Evolutionary conservation across 352 stramenopile genomes (phyloP), one percentile per base, ranked within the genome.

Genomic region (Phytophthora macrochlamydospora): DNA sequence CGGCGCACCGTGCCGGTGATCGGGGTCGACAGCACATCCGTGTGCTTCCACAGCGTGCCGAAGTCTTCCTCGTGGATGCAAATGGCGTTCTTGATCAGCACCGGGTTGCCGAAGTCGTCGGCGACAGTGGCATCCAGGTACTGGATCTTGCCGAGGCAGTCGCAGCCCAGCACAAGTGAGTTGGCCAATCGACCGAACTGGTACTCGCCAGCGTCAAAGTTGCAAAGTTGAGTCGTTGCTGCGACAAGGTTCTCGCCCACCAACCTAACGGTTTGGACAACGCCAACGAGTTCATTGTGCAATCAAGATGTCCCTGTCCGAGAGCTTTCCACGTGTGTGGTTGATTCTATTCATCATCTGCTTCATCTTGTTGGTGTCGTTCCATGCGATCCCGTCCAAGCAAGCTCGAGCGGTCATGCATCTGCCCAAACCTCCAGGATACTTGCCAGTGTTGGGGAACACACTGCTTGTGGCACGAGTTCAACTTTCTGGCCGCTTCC

Each of bases 131-230:
- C 18, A 24, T 24, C 18, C 18, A 24, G 18, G 18, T 24, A 24
- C 18, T 24, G 18, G 18, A 24, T 24, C 18, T 24, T 24, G 18
- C 18, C 18, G 18, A 24, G 18, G 18, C 18, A 24, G 18, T 24
- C 18, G 18, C 18, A 24, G 18, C 18, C 18, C 18, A 24, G 18
- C 18, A 24, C 18, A 24, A 24, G 18, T 24, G 18, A 24, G 18
- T 24, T 24, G 18, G 18, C 18, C 18, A 24, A 24, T 24, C 18
- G 18, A 24, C 18, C 18, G 18, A 24, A 24, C 18, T 24, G 18
- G 38, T 45, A 45, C 63, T 92, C 81, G 45, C 81, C 80, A 5
- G 89, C 85, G 63, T 93, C 85, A 60, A 93, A 92, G 51, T 85
- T n/a, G n/a, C n/a, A n/a, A 24, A 24, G 18, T 24, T 24, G 18